Evolutionary conservation across 1,139 yeast genomes (phyloP).

Genomic region (Nematodospora anomalae): DNA sequence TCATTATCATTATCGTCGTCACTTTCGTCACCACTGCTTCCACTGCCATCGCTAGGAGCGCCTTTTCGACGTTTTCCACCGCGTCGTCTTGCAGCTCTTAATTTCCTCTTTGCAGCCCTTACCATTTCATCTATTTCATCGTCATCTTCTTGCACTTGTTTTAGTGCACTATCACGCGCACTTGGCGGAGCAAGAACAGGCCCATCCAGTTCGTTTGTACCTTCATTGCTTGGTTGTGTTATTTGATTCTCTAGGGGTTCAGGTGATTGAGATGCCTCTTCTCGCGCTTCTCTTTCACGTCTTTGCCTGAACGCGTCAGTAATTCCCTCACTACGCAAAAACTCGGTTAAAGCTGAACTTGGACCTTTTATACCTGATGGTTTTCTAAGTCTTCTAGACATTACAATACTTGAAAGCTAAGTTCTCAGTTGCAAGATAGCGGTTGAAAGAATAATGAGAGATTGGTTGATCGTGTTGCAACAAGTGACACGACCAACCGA

Average conservation of each 20-base stretch:
- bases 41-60: constrained; percentile 22
- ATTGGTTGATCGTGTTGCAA: background rate
- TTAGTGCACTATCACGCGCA: constrained; percentile 18
- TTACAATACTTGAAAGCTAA: no score
- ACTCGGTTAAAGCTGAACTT: constrained; percentile 76
- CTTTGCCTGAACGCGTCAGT: constrained; percentile 75
- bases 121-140: constrained; percentile 35
- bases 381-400: constrained; percentile 28
- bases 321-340: constrained; percentile 79
- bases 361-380: constrained; percentile 63
- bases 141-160: constrained; percentile 20
- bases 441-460: background rate
- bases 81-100: constrained; percentile 30
- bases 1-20: constrained; percentile 31
- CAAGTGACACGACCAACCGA: background rate
- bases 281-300: constrained; percentile 38
- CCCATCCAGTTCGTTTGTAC: background rate
- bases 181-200: constrained; percentile 5
- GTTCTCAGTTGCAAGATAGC: no score
- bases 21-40: constrained; percentile 23
- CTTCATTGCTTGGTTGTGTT: background rate
- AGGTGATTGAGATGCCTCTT: constrained; percentile 11
- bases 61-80: constrained; percentile 14
- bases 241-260: constrained; percentile 7
- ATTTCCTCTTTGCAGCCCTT: constrained; percentile 42